A percentile compares a stretch with the other conserved stretches of the same genome.
Conservation (phyloP, 1,139 yeast species). For the Pichiaceae sp. region DNA sequence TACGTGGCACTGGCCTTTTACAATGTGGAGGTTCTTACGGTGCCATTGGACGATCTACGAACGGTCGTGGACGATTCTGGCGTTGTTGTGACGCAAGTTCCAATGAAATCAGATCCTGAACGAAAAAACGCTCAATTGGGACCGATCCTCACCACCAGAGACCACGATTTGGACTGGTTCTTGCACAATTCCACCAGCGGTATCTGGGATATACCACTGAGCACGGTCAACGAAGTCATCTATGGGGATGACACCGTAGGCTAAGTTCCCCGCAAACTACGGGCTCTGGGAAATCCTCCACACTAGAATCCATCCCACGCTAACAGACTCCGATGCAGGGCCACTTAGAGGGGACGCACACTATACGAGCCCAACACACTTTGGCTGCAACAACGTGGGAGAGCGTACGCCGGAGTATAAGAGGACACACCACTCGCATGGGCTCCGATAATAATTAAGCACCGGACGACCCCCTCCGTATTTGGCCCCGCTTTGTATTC, state of each 20-base stretch:
- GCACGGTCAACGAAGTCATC: slow-evolving; percentile 61
- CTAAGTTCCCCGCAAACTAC: neutral
- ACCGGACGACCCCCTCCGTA: too few species aligned
- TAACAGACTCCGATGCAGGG: too few species aligned
- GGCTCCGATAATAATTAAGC: too few species aligned
- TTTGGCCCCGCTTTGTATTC: too few species aligned
- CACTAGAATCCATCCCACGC: too few species aligned
- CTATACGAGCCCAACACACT: too few species aligned
- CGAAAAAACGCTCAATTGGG: neutral
- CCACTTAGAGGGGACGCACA: too few species aligned
- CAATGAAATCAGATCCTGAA: neutral
- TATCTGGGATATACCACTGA: slow-evolving; percentile 74
- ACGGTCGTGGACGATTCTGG: slow-evolving; percentile 66
- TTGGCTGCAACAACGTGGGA: too few species aligned
- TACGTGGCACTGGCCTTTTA: slow-evolving; percentile 65
- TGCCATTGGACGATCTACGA: slow-evolving; percentile 46
- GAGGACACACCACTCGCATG: too few species aligned
- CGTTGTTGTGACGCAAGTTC: slow-evolving; percentile 31
- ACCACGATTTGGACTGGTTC: slow-evolving; percentile 24
- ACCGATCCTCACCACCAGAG: neutral
- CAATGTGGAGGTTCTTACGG: slow-evolving; percentile 67
- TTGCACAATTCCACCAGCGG: slow-evolving; percentile 62
- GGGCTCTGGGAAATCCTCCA: too few species aligned
- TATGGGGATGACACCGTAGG: slow-evolving; percentile 26
- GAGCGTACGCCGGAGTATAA: too few species aligned